Base-by-base conservation (phyloP, 106 monocot genomes). In the Triglochin maritima region DNA sequence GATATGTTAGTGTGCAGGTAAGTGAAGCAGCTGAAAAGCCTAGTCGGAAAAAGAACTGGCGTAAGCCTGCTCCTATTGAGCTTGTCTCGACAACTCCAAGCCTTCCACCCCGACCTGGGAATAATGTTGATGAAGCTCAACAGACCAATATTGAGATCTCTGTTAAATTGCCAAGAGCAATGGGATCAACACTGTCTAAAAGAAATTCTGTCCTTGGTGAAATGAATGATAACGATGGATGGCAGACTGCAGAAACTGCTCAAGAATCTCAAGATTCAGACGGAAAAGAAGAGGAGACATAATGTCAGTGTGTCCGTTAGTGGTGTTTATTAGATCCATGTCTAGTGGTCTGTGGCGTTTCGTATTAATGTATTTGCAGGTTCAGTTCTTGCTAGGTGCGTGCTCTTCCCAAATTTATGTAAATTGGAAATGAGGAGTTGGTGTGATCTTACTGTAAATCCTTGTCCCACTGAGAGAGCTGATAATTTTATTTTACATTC, bases 211-310 rank as follows among this genome's bases (percentile, higher is more conserved):
- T 29, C 29, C 84, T 85, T 47, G 73, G 57, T 2, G 88, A 92
- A 61, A 79, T 74, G 56, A 98, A 92, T 52, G 70, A 83, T 3
- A 52, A 14, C 4, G 85, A 59, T 49, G 43, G 67, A 17, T 78
- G 78, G 8, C 80, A 77, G 44, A 56, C 80, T 14, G 16, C 46
- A 12, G 77, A 58, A 9, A 80, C 78, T 1, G 47, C 49, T 69
- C 52, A 55, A 55, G 44, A 46, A 16, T 64, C 59, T 8, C 83
- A 78, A 49, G 68, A 66, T 47, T 43, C 81, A 0, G 79, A 83
- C 7, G 88, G 86, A 71, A 98, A 98, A 65, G 98, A 98, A 64
- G 92, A 92, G 56, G 72, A 78, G 46, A 79, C 8, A n/a, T 16
- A 59, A 60, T 70, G 55, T 2, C 11, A n/a, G 17, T 8, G 13